Percentiles rank a stretch among this genome's conserved stretches.
Conservation (phyloP, 352 stramenopile species). For the Pythium diclinum region DNA sequence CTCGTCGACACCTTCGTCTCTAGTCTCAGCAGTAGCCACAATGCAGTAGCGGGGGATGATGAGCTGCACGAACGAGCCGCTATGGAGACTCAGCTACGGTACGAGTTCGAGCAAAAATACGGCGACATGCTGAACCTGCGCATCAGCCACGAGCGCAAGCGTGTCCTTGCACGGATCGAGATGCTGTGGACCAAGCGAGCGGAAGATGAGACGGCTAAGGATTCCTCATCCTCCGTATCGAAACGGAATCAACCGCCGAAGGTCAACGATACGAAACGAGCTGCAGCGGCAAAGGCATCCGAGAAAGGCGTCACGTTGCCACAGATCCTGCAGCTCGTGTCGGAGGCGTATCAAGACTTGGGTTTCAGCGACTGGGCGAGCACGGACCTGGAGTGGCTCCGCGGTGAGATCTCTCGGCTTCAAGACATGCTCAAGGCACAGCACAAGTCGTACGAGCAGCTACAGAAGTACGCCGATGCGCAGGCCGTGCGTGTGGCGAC, state of each 20-base stretch:
- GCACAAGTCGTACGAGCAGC: slow-evolving; percentile 13
- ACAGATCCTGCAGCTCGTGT: slow-evolving; percentile 31
- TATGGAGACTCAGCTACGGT: slow-evolving; percentile 34
- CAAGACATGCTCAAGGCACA: slow-evolving; percentile 24
- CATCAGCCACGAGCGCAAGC: slow-evolving; percentile 52
- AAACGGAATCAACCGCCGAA: background rate
- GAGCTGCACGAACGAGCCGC: slow-evolving; percentile 6
- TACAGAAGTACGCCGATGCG: slow-evolving; percentile 15
- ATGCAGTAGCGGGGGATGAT: background rate
- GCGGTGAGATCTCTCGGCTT: slow-evolving; percentile 26
- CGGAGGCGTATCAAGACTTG: slow-evolving; percentile 45
- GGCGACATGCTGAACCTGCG: slow-evolving; percentile 51
- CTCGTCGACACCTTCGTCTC: slow-evolving; percentile 10
- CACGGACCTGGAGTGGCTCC: slow-evolving; percentile 48
- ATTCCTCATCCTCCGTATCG: background rate
- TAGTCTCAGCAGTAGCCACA: background rate
- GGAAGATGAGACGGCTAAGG: slow-evolving; percentile 5
- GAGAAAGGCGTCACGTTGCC: background rate
- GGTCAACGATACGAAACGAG: background rate
- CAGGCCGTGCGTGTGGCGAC: slow-evolving; percentile 42
- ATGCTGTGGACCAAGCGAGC: slow-evolving; percentile 32
- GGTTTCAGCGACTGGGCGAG: slow-evolving; percentile 44
- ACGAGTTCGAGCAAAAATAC: slow-evolving; percentile 53
- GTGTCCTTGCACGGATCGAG: slow-evolving; percentile 49
- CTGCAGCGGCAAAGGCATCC: background rate